Conservation (phyloP, 768 basidiomycete genomes). For the Mycena capillaripes region DNA sequence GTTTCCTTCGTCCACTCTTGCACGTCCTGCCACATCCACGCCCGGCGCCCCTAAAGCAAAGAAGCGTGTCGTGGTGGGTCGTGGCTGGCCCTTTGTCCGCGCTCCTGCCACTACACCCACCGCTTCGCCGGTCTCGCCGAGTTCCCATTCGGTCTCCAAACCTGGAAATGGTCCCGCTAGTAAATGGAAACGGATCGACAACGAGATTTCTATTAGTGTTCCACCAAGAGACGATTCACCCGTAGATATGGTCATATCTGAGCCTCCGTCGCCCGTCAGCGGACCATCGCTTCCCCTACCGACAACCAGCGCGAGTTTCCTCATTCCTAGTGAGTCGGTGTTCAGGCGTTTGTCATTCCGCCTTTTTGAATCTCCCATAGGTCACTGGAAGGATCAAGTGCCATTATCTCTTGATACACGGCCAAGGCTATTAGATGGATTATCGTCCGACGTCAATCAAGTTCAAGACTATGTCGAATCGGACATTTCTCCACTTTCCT, state of each 20-base stretch:
- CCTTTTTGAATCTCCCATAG: background rate
- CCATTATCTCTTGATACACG: background rate
- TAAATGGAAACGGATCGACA: conserved; percentile 51
- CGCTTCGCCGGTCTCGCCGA: background rate
- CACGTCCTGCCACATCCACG: background rate
- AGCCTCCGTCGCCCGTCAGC: conserved; percentile 5
- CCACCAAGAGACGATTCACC: conserved; percentile 28
- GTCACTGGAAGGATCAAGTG: background rate
- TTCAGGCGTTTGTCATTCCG: background rate
- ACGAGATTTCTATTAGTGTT: conserved; percentile 23
- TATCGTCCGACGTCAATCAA: conserved; percentile 15
- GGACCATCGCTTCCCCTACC: background rate
- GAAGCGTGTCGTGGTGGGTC: conserved; percentile 29
- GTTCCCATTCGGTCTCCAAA: background rate
- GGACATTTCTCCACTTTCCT: background rate
- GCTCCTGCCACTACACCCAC: background rate
- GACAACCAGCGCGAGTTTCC: background rate
- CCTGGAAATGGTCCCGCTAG: background rate
- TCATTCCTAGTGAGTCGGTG: conserved; percentile 9
- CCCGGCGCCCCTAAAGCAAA: conserved; percentile 34
- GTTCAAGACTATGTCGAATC: background rate
- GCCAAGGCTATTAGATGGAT: background rate
- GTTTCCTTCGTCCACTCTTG: background rate
- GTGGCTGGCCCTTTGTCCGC: conserved; percentile 24
- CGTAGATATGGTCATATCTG: conserved; percentile 23